Conservation (phyloP, 2,329 filamentous ascomycete genomes). For the Aspergillus aculeatus region DNA sequence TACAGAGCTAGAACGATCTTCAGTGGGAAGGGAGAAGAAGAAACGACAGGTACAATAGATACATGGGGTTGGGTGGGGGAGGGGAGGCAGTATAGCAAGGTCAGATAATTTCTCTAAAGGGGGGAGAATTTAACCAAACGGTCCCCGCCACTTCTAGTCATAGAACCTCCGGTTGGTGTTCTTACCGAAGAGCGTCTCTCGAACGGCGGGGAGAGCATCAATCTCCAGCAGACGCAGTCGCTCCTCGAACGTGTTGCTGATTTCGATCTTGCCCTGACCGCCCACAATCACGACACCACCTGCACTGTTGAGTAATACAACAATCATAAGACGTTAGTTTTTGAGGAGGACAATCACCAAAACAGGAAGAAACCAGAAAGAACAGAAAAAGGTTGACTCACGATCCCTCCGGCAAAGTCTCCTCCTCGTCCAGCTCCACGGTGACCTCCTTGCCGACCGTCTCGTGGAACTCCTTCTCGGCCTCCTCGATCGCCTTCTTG, state of each 20-base stretch:
- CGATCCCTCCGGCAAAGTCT: conserved; percentile 77
- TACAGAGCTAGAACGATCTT: conserved; percentile 20
- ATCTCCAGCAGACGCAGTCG: conserved; percentile 81
- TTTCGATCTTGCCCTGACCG: conserved; percentile 88
- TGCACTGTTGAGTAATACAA: conserved; percentile 55
- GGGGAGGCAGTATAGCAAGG: no score
- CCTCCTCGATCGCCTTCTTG: conserved; percentile 74
- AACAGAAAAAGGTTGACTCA: conserved; percentile 53
- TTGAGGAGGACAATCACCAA: no score
- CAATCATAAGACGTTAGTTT: background rate
- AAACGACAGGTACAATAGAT: conserved; percentile 16
- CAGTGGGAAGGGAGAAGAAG: conserved; percentile 1
- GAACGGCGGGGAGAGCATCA: conserved; percentile 78
- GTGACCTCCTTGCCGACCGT: conserved; percentile 67
- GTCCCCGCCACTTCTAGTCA: conserved; percentile 59
- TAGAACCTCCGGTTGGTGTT: conserved; percentile 96
- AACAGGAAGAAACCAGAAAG: conserved; percentile 5
- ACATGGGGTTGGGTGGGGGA: conserved; percentile 9
- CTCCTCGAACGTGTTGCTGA: conserved; percentile 97
- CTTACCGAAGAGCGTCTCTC: conserved; percentile 84
- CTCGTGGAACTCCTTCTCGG: conserved; percentile 80
- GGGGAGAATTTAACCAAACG: background rate
- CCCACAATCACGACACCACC: conserved; percentile 81
- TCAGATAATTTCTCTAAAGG: no score
- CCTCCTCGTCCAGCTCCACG: conserved; percentile 72